Percentiles rank a stretch among this genome's conserved stretches.
phyloP scores from a whole-genome alignment of 2,329 filamentous ascomycete genomes.

The Hymenoscyphus occultus region DNA sequence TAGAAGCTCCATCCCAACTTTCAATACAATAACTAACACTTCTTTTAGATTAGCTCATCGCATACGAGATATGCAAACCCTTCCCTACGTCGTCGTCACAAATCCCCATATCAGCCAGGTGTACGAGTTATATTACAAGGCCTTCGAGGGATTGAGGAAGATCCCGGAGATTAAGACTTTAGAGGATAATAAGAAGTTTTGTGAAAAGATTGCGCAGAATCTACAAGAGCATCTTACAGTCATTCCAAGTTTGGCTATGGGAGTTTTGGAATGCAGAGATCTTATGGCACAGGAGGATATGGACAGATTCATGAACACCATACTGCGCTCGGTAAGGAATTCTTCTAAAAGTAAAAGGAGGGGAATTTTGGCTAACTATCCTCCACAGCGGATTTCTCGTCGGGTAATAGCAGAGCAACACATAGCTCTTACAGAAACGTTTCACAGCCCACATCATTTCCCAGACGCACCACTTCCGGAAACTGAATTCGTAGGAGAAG shows the following conservation, averaged over 20 bases:
- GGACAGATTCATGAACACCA: constrained; percentile 92
- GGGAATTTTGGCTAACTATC: constrained; percentile 3
- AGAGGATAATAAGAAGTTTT: constrained; percentile 87
- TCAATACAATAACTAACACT: constrained; percentile 10
- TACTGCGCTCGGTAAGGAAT: constrained; percentile 73
- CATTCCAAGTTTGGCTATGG: constrained; percentile 92
- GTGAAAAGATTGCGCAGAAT: constrained; percentile 73
- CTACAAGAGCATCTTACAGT: constrained; percentile 87
- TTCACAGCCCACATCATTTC: constrained; percentile 86
- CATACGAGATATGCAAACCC: constrained; percentile 92
- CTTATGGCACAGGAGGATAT: constrained; percentile 77
- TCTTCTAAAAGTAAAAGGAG: background rate
- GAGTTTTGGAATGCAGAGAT: constrained; percentile 84
- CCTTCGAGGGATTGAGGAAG: constrained; percentile 88
- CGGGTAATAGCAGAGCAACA: constrained; percentile 98
- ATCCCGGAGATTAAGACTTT: constrained; percentile 79
- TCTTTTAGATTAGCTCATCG: constrained; percentile 76
- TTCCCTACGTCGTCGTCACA: constrained; percentile 94
- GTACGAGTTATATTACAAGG: constrained; percentile 93
- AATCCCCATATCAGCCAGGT: constrained; percentile 92
- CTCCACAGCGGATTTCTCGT: constrained; percentile 76
- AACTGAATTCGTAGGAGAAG: constrained; percentile 88
- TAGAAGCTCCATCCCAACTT: constrained; percentile 37
- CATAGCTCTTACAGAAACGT: constrained; percentile 90
- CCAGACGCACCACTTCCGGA: constrained; percentile 64